Evolutionary conservation across 495 filamentous ascomycete genomes (phyloP), one percentile per base, ranked within the genome.

Genomic region (Rostrohypoxylon terebratum): DNA sequence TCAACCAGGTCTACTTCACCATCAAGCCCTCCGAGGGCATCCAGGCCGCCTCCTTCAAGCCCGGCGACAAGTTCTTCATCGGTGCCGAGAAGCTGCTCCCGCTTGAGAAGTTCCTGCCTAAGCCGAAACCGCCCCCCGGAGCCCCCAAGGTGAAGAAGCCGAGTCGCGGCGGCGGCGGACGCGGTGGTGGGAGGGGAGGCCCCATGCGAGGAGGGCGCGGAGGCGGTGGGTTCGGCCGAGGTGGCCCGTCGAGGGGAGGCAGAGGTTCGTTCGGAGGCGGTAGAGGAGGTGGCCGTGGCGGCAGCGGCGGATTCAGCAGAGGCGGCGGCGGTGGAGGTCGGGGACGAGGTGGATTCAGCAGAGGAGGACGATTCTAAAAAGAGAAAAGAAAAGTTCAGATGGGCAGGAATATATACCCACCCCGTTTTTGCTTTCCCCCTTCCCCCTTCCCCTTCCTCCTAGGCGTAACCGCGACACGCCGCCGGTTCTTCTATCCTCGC

Each of bases 1-100:
- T 99, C 80, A 98, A 96, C 85, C 91, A 97, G 80, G 94, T 98
- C 66, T 97, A 90, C 85, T 99, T 99, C 89, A 98, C 96, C 66
- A 89, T 99, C 80, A 98, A 98, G 84, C 94, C 96, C 38, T 77
- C 93, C 77, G 94, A 97, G 76, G 96, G 96, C 75, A 98, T 99
- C 82, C 90, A 96, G 77, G 94, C 96, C 48, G 88, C 89, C 18
- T 96, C 93, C 2, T 99, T 98, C 90, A 97, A 97, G 82, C 77
- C 88, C 61, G 96, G 96, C 69, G 96, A 99, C 85, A 97, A 96
- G 84, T 95, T 99, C 80, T 99, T 90, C 85, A 97, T 99, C 74
- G 92, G 91, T 51, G 88, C 89, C 53, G 96, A 99, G 81, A 98
- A 98, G 84, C 89, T 98, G 18, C 86, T 99, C 14, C 96, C 96